These are phyloP conservation scores for Fonsecaea pugnacius DNA, from an alignment of 2,329 filamentous ascomycete genomes.

Conservation along the genomic window DNA sequence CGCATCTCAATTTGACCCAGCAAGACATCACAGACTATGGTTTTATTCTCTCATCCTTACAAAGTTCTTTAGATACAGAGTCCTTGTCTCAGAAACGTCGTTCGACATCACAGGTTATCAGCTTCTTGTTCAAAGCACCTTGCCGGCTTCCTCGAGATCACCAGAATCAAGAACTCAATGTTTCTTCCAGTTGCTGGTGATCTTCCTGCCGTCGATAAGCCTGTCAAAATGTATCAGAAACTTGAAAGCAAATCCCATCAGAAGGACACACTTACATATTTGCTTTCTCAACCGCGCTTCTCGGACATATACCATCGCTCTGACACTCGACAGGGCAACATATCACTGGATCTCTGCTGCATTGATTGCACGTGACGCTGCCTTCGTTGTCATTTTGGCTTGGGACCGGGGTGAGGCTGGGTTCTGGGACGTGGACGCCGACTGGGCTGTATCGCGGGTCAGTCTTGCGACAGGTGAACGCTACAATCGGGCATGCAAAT, in stretches of 20 bases:
- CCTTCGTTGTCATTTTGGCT: conserved; percentile 9
- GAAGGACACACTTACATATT: conserved; percentile 11
- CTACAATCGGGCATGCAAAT: background rate
- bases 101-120: background rate
- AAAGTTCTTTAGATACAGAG: background rate
- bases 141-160: background rate
- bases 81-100: background rate
- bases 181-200: conserved; percentile 15
- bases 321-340: conserved; percentile 24
- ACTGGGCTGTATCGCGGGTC: background rate
- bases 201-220: conserved; percentile 14
- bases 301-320: conserved; percentile 19
- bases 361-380: conserved; percentile 25
- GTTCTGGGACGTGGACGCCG: background rate
- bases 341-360: conserved; percentile 21
- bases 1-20: background rate
- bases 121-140: background rate
- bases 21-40: background rate
- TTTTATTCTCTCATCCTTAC: background rate
- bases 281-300: conserved; percentile 20
- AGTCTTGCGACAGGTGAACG: background rate
- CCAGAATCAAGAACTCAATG: conserved; percentile 1
- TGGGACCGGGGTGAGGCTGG: conserved; percentile 6
- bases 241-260: background rate
- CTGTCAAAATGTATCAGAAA: conserved; percentile 4